Base-by-base conservation (phyloP, 1,284 basidiomycete species). In the Retiboletus flavoniger region DNA sequence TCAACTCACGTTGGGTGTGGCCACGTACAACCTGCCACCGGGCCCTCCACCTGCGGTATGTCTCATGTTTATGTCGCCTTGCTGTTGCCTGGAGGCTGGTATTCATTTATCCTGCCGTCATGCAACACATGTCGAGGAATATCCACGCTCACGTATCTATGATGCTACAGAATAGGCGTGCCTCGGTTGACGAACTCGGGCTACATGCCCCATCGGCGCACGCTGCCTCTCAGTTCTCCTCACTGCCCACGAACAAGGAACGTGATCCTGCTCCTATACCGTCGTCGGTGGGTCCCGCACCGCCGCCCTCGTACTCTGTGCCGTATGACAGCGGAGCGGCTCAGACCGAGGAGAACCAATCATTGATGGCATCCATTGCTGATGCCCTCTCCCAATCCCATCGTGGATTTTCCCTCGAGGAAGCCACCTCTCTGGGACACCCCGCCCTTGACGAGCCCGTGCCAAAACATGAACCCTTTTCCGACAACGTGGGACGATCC, bases 361-460 rank as follows among this genome's bases (percentile, higher is more conserved):
- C 79, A 0, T 79, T 85, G 62, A 78, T 82, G 36, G 73, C 74
- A 13, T 80, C 81, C 32, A 74, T 84, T 26, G 76, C 77, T 0
- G 75, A 77, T 44, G 81, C 83, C 2, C 68, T 84, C 3, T 73
- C 69, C 21, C 55, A 64, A 24, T 57, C 60, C 2, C 66, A 68
- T 31, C 58, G 62, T 19, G 63, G 57, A 24, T 59, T 66, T 44
- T 56, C 65, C 19, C 53, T 70, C n/a, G 66, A 70, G 24, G 64
- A 61, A 26, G 54, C 64, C 13, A 56, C 57, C 10, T 57, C 62
- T 9, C 26, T 60, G 28, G 60, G 55, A 34, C 53, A 51, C 31
- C 60, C 56, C 47, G 53, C 16, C 28, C 54, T 52, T 19, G 59
- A 65, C 8, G 70, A 69, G 42, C 60, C 68, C 6, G 59, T 17